A percentile compares a stretch with the other conserved stretches of the same genome.
These are phyloP conservation scores for Nannizziopsis arthrosporioides DNA, from an alignment of 2,329 filamentous ascomycete species.

Conservation along the genomic window DNA sequence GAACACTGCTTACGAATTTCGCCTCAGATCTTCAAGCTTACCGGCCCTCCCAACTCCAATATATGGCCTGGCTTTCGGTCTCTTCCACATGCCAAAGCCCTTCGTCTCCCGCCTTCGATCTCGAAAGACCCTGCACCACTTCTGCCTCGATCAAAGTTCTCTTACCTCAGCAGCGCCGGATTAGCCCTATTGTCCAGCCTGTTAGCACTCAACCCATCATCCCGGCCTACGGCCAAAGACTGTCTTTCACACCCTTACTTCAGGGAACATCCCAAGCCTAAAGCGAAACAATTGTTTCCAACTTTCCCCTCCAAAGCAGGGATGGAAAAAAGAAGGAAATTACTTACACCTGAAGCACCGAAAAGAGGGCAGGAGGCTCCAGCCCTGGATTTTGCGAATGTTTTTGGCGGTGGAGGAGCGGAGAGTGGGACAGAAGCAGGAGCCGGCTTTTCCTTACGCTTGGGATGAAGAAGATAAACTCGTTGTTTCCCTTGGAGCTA, in stretches of 20 bases:
- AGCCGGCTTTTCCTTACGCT: slow-evolving; percentile 48
- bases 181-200: slow-evolving; percentile 56
- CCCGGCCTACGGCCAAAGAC: slow-evolving; percentile 58
- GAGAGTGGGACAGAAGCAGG: slow-evolving; percentile 53
- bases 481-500: no score
- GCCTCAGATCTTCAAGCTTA: slow-evolving; percentile 67
- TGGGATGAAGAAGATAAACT: slow-evolving; percentile 32
- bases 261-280: slow-evolving; percentile 74
- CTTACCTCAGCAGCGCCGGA: slow-evolving; percentile 66
- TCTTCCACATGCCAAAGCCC: slow-evolving; percentile 70
- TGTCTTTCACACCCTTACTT: slow-evolving; percentile 79
- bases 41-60: slow-evolving; percentile 71
- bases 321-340: slow-evolving; percentile 65
- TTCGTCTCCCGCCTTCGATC: slow-evolving; percentile 50
- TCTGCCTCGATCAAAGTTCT: slow-evolving; percentile 64
- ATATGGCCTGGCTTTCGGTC: slow-evolving; percentile 78
- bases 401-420: slow-evolving; percentile 55
- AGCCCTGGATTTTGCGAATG: slow-evolving; percentile 54
- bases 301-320: slow-evolving; percentile 94
- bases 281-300: slow-evolving; percentile 84
- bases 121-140: slow-evolving; percentile 33
- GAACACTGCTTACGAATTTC: neutral
- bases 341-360: slow-evolving; percentile 72
- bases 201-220: slow-evolving; percentile 61
- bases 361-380: slow-evolving; percentile 60